Base-by-base conservation (phyloP, 208 protist species). In the Leishmania amazonensis region DNA sequence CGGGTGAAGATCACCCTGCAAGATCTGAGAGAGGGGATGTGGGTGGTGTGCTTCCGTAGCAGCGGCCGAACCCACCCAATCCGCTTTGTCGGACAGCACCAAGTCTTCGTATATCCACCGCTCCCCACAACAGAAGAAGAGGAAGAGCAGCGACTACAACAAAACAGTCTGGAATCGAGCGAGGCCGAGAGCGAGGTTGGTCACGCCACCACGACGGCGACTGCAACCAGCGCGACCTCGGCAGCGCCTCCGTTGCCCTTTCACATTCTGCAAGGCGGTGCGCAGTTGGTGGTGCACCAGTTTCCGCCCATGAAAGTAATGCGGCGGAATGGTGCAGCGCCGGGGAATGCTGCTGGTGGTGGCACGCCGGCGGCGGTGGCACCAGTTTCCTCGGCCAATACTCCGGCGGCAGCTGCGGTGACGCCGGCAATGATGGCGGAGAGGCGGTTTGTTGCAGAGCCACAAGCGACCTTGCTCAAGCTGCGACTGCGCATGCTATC, bases 261-360 rank as follows among this genome's bases (percentile, higher is more conserved):
- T 79, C 92, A 96, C 47, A 79, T 97, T 78, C 79, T 94, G 35
- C 92, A 94, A 45, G 84, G 91, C 49, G 94, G 94, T 5, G 84
- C 85, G 40, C 86, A 89, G 84, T 74, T 97, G 31, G 77, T 86
- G 49, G 88, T 97, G 17, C 85, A 93, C 74, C 89, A 88, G 65
- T 94, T 95, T 67, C 88, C 89, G 2, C 88, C 90, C 38, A 82
- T 96, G 77, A 93, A 91, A 79, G 91, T 96, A 42, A 58, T 38
- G 35, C 86, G 93, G 21, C 89, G 93, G n/a, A 85, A 79, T 35
- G 75, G 71, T 45, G 60, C 64, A 57, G 2, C 47, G 75, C 53
- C 40, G 9, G 53, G 35, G 7, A 70, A 13, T 77, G 51, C 57
- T 67, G 77, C 65, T n/a, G 64, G 7, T 31, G 51, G 19, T 17